Conservation (phyloP, 345 rosid genomes). For the Eucalyptus tenuipes region DNA sequence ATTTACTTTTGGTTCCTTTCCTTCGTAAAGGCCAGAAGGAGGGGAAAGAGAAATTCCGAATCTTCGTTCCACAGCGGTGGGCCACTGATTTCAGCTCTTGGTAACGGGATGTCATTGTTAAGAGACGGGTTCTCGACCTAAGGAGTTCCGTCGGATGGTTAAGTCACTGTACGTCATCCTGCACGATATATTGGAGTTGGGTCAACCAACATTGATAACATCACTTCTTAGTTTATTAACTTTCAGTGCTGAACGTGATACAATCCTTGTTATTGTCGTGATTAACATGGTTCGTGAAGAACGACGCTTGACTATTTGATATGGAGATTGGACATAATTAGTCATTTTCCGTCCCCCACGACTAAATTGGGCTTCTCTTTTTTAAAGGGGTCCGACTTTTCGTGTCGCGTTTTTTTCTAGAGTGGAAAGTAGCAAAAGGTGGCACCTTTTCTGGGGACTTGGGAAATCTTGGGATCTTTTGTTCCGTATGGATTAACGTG, state of each 20-base stretch:
- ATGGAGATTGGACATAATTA: not conserved
- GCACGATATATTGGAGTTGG: too few species aligned
- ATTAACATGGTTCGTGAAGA: not conserved
- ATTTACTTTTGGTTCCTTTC: not conserved
- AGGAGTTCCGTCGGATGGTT: fast-evolving
- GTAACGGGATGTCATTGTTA: not conserved
- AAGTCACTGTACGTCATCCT: fast-evolving
- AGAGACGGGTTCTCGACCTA: not conserved
- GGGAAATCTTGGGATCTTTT: not conserved
- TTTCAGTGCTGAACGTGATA: too few species aligned
- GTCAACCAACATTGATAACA: not conserved
- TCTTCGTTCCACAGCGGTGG: not conserved
- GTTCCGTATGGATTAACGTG: not conserved
- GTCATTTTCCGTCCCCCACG: not conserved
- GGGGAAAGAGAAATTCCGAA: not conserved
- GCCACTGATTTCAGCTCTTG: not conserved
- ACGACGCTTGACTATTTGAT: not conserved
- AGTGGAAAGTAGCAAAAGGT: not conserved
- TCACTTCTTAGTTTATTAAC: too few species aligned
- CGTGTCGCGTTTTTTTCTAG: not conserved
- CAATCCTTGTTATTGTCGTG: too few species aligned
- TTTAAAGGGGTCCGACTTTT: not conserved
- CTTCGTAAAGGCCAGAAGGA: not conserved
- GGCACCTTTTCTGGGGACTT: not conserved
- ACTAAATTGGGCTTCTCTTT: not conserved